Evolutionary conservation across 768 basidiomycete genomes (phyloP).

Genomic region (Hygrophoropsis aurantiaca): DNA sequence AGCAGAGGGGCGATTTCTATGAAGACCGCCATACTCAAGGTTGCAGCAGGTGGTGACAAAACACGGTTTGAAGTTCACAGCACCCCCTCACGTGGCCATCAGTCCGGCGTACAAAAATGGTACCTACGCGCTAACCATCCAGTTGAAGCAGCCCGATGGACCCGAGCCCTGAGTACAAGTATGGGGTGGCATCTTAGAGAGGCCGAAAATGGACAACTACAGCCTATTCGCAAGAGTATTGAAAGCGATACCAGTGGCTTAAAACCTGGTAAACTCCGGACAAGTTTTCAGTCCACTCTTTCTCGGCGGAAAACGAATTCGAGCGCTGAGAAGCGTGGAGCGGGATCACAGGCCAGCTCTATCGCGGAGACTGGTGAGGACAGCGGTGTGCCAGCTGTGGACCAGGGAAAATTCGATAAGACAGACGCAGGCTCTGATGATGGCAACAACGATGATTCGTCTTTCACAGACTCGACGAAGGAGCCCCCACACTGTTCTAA

Average conservation of each 20-base stretch:
- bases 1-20: slow-evolving; percentile 88
- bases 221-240: slow-evolving; percentile 37
- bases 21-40: slow-evolving; percentile 69
- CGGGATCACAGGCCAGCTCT: slow-evolving; percentile 21
- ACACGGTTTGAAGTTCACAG: slow-evolving; percentile 84
- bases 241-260: slow-evolving; percentile 48
- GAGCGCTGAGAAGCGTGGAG: slow-evolving; percentile 19
- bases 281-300: slow-evolving; percentile 30
- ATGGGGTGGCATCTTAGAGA: slow-evolving; percentile 70
- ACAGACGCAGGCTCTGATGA: slow-evolving; percentile 22
- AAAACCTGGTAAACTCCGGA: slow-evolving; percentile 26
- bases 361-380: slow-evolving; percentile 21
- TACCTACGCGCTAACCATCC: slow-evolving; percentile 84
- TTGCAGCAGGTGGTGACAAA: slow-evolving; percentile 50
- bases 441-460: slow-evolving; percentile 45
- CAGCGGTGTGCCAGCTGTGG: slow-evolving; percentile 3
- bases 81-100: slow-evolving; percentile 46
- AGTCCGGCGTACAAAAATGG: slow-evolving; percentile 64
- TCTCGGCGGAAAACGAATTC: slow-evolving; percentile 19
- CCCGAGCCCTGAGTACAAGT: slow-evolving; percentile 67
- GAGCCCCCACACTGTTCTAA: slow-evolving; percentile 56
- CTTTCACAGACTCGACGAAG: slow-evolving; percentile 40
- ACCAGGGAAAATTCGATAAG: slow-evolving; percentile 19
- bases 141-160: slow-evolving; percentile 88
- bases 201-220: slow-evolving; percentile 18